Percentiles rank a stretch among this genome's conserved stretches.
These are phyloP conservation scores for Citeromyces matritensis DNA, from an alignment of 805 yeast genomes.

Conservation along the genomic window DNA sequence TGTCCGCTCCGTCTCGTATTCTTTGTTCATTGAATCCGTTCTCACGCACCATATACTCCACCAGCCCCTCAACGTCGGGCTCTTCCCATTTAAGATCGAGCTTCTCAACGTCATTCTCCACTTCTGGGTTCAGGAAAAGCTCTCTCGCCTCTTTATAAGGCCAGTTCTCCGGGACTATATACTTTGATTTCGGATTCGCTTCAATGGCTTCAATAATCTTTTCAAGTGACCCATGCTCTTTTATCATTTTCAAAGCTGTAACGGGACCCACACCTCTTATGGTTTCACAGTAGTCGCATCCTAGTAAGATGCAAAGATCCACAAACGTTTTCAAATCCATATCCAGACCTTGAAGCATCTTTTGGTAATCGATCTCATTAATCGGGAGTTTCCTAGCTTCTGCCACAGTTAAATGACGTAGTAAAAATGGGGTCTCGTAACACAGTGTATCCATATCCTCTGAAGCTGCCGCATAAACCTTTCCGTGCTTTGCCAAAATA, in stretches of 20 bases:
- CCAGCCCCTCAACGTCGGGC: conserved; percentile 75
- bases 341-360: conserved; percentile 66
- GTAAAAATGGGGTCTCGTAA: conserved; percentile 68
- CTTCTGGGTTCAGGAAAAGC: conserved; percentile 74
- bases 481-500: conserved; percentile 73
- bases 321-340: conserved; percentile 62
- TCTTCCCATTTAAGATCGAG: conserved; percentile 73
- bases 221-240: conserved; percentile 73
- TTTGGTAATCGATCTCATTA: conserved; percentile 58
- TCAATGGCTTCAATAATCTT: conserved; percentile 55
- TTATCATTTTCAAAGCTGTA: conserved; percentile 78
- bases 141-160: conserved; percentile 81
- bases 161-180: conserved; percentile 89
- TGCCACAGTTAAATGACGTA: conserved; percentile 85
- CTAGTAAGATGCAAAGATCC: conserved; percentile 84
- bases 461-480: conserved; percentile 93
- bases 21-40: conserved; percentile 93
- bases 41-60: conserved; percentile 69
- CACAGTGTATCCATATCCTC: conserved; percentile 99
- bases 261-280: conserved; percentile 94
- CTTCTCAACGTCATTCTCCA: conserved; percentile 34
- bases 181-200: conserved; percentile 43
- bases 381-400: conserved; percentile 91
- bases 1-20: conserved; percentile 73
- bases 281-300: conserved; percentile 96